Evolutionary conservation across 78 protist genomes (phyloP), one percentile per base, ranked within the genome.

Genomic region (Planoprotostelium fungivorum): DNA sequence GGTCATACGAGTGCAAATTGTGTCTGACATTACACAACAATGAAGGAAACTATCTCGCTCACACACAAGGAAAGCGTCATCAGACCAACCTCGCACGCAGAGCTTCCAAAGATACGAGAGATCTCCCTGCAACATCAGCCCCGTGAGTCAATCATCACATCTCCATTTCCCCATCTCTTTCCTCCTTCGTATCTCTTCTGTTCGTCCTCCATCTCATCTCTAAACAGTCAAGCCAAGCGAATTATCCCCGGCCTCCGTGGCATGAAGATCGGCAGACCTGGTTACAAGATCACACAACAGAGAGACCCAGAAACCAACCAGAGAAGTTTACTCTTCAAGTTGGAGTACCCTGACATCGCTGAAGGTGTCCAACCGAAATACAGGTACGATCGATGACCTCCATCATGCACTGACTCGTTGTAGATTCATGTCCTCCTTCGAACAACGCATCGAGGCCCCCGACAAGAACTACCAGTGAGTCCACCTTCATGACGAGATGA

Each of bases 11-110:
- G 94, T 99, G 99, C 96, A 97, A 92, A 90, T 97, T 99, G 28
- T 99, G 99, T 94, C 88, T 98, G 34, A 99, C 99, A 1, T 94
- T 97, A 36, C 99, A 99, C 93, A 95, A 87, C 10, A 99, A 97
- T 89, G 99, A 98, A 39, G 99, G 99, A 1, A 93, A 90, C 89
- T 98, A 98, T 91, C 90, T 98, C 38, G 98, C 98, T 0, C 99
- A 98, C 91, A 97, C 98, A 36, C 98, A 97, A 63, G 97, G 96
- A 1, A 90, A 88, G 94, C 88, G 97, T 85, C 99, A 99, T 88
- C 99, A 98, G 91, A 90, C 95, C 36, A 96, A 98, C 63, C 87
- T 99, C 1, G 95, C 95, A 31, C 85, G 98, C 23, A 85, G 98
- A 0, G 93, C 90, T 38, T 93, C 96, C 83, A 34, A 83, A 37